Evolutionary conservation across 345 rosid genomes (phyloP).

Genomic region (Gossypium herbaceum): DNA sequence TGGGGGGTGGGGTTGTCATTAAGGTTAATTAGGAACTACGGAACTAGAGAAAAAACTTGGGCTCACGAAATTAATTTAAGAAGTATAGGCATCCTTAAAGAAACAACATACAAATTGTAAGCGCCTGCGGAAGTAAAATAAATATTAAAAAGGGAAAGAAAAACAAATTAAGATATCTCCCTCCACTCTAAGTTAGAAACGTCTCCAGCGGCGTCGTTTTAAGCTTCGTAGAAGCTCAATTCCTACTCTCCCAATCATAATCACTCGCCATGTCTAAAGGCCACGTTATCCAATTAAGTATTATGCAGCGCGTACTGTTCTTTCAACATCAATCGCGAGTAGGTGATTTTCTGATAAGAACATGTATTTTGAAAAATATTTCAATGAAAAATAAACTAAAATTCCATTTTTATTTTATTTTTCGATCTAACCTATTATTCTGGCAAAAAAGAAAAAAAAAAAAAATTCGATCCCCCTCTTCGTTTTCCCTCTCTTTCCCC

Average conservation of each 20-base stretch:
- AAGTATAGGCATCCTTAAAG: background rate
- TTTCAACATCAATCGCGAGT: background rate
- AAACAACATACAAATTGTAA: background rate
- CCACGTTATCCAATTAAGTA: background rate
- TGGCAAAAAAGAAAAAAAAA: constrained; percentile 5
- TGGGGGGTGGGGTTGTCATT: no score
- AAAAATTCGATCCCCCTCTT: constrained; percentile 11
- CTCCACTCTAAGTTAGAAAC: background rate
- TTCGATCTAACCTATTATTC: constrained; percentile 2
- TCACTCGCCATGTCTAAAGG: background rate
- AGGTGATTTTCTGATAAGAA: background rate
- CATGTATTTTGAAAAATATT: background rate
- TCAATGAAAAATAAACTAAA: background rate
- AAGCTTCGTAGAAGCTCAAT: background rate
- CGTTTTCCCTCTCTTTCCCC: constrained; percentile 16
- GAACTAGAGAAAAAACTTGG: background rate
- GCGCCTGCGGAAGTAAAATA: background rate
- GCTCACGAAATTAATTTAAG: background rate
- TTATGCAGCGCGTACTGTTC: background rate
- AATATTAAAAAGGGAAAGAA: background rate
- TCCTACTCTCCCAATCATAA: background rate
- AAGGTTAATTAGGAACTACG: background rate
- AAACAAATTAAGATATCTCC: background rate
- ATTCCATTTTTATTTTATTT: background rate
- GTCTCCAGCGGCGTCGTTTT: constrained; percentile 5